These are phyloP conservation scores for Arabidopsis lyrata DNA, from an alignment of 441 rosid genomes.

Conservation along the genomic window DNA sequence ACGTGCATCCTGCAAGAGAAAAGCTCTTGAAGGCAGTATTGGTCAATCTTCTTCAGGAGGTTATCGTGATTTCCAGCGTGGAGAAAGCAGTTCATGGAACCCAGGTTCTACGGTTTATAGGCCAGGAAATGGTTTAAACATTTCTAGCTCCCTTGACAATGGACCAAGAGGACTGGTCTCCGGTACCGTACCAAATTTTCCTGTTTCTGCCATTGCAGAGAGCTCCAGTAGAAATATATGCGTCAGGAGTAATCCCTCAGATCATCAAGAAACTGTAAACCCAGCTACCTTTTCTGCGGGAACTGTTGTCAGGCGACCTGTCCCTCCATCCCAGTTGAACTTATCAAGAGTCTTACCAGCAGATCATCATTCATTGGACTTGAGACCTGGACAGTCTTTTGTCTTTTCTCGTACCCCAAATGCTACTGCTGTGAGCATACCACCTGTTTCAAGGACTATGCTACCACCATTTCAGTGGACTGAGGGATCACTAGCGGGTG, in stretches of 20 bases:
- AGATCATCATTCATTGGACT: slow-evolving; percentile 56
- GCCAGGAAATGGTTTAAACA: slow-evolving; percentile 55
- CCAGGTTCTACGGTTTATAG: slow-evolving; percentile 49
- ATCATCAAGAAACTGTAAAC: slow-evolving; percentile 58
- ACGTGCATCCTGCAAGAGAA: slow-evolving; percentile 80
- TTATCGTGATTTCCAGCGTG: slow-evolving; percentile 57
- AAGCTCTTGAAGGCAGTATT: slow-evolving; percentile 68
- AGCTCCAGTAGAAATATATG: slow-evolving; percentile 65
- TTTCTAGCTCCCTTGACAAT: slow-evolving; percentile 51
- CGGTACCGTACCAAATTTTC: slow-evolving; percentile 49
- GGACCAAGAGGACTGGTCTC: slow-evolving; percentile 55
- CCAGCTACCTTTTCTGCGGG: slow-evolving; percentile 56
- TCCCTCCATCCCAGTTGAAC: slow-evolving; percentile 48
- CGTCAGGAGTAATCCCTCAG: slow-evolving; percentile 61
- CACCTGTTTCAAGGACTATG: slow-evolving; percentile 58
- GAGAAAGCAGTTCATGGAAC: slow-evolving; percentile 66
- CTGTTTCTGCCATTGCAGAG: slow-evolving; percentile 49
- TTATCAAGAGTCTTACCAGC: slow-evolving; percentile 54
- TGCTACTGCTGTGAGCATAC: slow-evolving; percentile 53
- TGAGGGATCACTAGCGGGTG: slow-evolving; percentile 58
- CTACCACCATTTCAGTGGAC: slow-evolving; percentile 63
- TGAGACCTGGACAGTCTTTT: slow-evolving; percentile 50
- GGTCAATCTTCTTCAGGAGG: slow-evolving; percentile 75
- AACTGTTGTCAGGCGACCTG: slow-evolving; percentile 54
- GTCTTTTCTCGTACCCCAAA: slow-evolving; percentile 51